phyloP scores from a whole-genome alignment of 345 rosid genomes.

The Arabis alpina region DNA sequence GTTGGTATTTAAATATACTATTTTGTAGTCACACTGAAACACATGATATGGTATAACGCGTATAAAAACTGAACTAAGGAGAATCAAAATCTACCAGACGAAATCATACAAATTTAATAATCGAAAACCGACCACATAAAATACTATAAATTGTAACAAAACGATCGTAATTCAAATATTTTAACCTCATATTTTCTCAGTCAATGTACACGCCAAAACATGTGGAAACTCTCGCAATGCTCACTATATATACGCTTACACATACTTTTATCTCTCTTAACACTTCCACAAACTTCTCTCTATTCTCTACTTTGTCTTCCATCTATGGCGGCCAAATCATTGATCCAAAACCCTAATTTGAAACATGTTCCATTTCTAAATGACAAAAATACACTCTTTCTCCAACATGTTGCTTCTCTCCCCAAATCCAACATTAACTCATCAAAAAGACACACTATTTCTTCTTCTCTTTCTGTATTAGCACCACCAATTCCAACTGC shows the following conservation, averaged over 20 bases:
- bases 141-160: conserved; percentile 24
- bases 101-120: conserved; percentile 6
- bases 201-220: conserved; percentile 42
- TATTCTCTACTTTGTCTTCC: not conserved
- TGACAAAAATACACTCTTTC: conserved; percentile 11
- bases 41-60: conserved; percentile 34
- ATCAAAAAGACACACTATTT: conserved; percentile 9
- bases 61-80: conserved; percentile 36
- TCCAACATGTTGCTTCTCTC: conserved; percentile 3
- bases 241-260: conserved; percentile 22
- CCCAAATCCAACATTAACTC: conserved; percentile 4
- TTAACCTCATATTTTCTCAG: conserved; percentile 25
- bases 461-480: conserved; percentile 29
- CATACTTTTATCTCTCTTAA: conserved; percentile 15
- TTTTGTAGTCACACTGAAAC: no score
- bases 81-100: not conserved
- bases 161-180: conserved; percentile 32
- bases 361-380: conserved; percentile 27
- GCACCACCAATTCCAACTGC: conserved; percentile 15
- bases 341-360: conserved; percentile 42
- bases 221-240: conserved; percentile 17
- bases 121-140: conserved; percentile 31
- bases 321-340: conserved; percentile 49
- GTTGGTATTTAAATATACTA: no score
- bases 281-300: not conserved